Base-by-base conservation (phyloP, 192 early-diverging fungal species). In the Coemansia sp. region DNA sequence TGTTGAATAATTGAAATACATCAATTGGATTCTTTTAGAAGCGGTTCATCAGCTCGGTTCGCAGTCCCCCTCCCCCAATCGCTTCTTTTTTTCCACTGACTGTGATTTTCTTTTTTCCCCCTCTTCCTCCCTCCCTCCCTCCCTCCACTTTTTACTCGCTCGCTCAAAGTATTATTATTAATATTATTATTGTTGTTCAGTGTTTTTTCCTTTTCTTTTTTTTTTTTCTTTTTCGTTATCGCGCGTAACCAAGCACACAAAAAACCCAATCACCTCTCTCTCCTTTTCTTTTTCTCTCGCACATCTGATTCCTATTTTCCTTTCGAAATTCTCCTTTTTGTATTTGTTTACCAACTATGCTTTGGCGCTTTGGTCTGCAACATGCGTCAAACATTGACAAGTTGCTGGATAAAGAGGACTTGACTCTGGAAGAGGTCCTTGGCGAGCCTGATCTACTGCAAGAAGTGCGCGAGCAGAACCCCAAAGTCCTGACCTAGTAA, bases 291-390 rank as follows among this genome's bases (percentile, higher is more conserved):
- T 36, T 17, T 60, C 39, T 32, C 19, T 45, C 47, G 10, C n/a
- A 53, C 42, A 11, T 64, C 35, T 17, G 20, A 0, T 25, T 59
- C 32, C 61, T 24, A 42, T 46, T 46, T 19, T 35, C n/a, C 41
- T 35, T n/a, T 39, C 15, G 15, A 1, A 31, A 19, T 6, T 31
- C 20, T 43, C 2, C 12, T 46, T 41, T 29, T 24, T 64, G 45
- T 62, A 45, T 62, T 43, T 43, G 36, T 46, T 11, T 2, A 22
- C 17, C 51, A 53, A 79, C 5, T 35, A 95, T 95, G 94, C 93
- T 94, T 79, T 95, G 93, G 93, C 90, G 94, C 45, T 96, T 98
- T 71, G 96, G 97, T 12, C 92, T 94, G 70, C 91, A 94, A 74
- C 89, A 91, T 73, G 86, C 93, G 56, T 96, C 96, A 42, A 91